Evolutionary conservation across 305 asterid genomes (phyloP), one percentile per base, ranked within the genome.

Genomic region (Rubia tinctorum): DNA sequence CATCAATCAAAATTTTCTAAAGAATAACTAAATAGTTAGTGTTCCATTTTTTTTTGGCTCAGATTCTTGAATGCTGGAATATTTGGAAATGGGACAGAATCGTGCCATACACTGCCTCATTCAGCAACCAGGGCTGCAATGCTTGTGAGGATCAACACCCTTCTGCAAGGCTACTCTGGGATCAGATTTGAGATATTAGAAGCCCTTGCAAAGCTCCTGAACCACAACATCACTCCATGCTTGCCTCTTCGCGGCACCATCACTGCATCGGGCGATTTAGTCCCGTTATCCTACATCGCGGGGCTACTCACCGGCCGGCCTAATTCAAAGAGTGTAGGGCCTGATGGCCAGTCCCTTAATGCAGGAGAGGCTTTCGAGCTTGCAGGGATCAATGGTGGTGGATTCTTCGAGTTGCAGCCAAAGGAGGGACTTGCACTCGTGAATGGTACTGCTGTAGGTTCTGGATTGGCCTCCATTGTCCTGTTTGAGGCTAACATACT

Each of bases 241-340:
- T 68, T 81, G 56, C 84, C 84, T 63, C 97, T 92, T 66, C 97
- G 96, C 18, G 98, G 98, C 60, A 88, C 97, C 37, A 90, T 92
- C 77, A 74, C 84, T 0, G 82, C 84, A 39, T 81, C 97, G 15
- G 97, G 97, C 67, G 97, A 92, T 66, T 88, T 92, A 17, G 96
- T 92, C 30, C 97, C 97, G 0, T 59, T 91, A 5, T 91, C 97
- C 71, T 91, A 91, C 89, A 90, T 91, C 12, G 97, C 97, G 39
- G 93, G 96, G 1, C 58, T 92, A 47, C 60, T 92, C 5, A 90
- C 92, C 0, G 96, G 97, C 13, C 75, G 97, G 11, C 91, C 95
- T 47, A 92, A 92, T 83, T 90, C 97, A 66, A 87, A 75, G 55
- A 89, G 91, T 3, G 78, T 78, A 2, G 96, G 96, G 3, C 91